Evolutionary conservation across 2,329 filamentous ascomycete species (phyloP).

Genomic region (Penicillium brasilianum): DNA sequence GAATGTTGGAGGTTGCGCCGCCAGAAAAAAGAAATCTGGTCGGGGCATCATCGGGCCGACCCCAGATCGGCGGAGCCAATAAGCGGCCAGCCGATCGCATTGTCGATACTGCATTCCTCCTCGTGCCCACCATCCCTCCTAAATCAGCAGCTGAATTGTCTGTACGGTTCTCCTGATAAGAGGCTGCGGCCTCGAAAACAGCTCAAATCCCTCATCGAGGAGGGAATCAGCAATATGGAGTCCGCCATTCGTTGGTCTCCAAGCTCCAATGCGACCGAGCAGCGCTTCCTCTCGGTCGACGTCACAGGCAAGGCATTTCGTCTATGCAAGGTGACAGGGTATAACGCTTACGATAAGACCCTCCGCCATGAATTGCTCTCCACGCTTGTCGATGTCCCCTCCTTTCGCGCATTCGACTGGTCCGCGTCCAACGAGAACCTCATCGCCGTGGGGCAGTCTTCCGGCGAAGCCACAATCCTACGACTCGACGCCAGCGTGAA

Average conservation of each 20-base stretch:
- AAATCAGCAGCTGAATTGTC: slow-evolving; percentile 9
- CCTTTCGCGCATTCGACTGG: slow-evolving; percentile 70
- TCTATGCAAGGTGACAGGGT: slow-evolving; percentile 57
- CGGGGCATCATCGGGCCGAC: slow-evolving; percentile 38
- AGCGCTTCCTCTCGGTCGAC: slow-evolving; percentile 67
- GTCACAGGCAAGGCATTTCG: slow-evolving; percentile 64
- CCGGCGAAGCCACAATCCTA: slow-evolving; percentile 65
- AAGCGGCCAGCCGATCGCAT: slow-evolving; percentile 21
- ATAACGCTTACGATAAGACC: slow-evolving; percentile 39
- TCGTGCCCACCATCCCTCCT: slow-evolving; percentile 7
- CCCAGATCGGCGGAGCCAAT: slow-evolving; percentile 38
- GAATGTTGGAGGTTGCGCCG: slow-evolving; percentile 11
- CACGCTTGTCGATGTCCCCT: slow-evolving; percentile 60
- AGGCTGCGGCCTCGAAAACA: slow-evolving; percentile 26
- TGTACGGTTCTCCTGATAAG: slow-evolving; percentile 9
- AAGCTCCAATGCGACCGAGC: slow-evolving; percentile 57
- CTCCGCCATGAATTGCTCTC: slow-evolving; percentile 60
- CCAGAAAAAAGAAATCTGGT: slow-evolving; percentile 32
- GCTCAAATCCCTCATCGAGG: slow-evolving; percentile 10
- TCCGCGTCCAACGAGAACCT: slow-evolving; percentile 62
- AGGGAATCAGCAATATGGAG: slow-evolving; percentile 35
- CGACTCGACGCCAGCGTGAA: slow-evolving; percentile 58
- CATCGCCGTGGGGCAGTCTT: slow-evolving; percentile 65
- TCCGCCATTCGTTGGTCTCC: slow-evolving; percentile 68
- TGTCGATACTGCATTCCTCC: slow-evolving; percentile 20